Conservation (phyloP, 2,329 filamentous ascomycete species). For the Alternaria angustiovoidea region DNA sequence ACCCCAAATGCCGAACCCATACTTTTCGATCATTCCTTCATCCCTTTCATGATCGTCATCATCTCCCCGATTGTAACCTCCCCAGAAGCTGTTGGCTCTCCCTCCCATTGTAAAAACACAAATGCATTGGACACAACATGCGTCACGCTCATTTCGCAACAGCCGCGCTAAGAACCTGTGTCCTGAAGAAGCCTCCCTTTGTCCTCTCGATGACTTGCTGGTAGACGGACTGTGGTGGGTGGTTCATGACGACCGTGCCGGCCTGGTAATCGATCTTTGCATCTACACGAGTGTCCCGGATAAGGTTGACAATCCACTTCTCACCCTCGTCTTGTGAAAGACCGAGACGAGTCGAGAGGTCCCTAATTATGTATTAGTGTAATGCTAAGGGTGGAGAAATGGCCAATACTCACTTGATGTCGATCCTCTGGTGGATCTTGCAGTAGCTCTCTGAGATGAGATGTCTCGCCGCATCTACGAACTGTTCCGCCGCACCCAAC, state of each 20-base stretch:
- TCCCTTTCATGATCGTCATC: conserved; percentile 10
- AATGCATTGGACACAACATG: not conserved
- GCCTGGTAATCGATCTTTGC: conserved; percentile 99
- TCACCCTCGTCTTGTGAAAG: conserved; percentile 94
- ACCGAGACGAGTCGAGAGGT: conserved; percentile 89
- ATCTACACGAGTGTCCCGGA: conserved; percentile 95
- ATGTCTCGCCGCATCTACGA: conserved; percentile 93
- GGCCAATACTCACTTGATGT: conserved; percentile 75
- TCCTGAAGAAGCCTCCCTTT: conserved; percentile 98
- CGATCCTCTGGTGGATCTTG: conserved; percentile 99
- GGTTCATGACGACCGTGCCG: conserved; percentile 99
- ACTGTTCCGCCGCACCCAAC: conserved; percentile 80
- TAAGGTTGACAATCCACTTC: conserved; percentile 99
- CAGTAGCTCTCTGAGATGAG: conserved; percentile 99
- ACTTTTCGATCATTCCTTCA: conserved; percentile 8
- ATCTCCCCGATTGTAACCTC: conserved; percentile 2
- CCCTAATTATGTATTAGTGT: conserved; percentile 57
- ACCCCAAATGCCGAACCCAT: conserved; percentile 5
- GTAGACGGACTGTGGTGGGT: conserved; percentile 97
- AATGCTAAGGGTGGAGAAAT: not conserved
- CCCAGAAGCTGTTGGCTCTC: conserved; percentile 19
- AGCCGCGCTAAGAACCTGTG: conserved; percentile 81
- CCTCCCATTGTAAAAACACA: not conserved
- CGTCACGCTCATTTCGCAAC: conserved; percentile 55
- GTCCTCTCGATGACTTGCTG: conserved; percentile 99